These are phyloP conservation scores for Rosellinia necatrix DNA, from an alignment of 2,329 filamentous ascomycete genomes.

Conservation along the genomic window DNA sequence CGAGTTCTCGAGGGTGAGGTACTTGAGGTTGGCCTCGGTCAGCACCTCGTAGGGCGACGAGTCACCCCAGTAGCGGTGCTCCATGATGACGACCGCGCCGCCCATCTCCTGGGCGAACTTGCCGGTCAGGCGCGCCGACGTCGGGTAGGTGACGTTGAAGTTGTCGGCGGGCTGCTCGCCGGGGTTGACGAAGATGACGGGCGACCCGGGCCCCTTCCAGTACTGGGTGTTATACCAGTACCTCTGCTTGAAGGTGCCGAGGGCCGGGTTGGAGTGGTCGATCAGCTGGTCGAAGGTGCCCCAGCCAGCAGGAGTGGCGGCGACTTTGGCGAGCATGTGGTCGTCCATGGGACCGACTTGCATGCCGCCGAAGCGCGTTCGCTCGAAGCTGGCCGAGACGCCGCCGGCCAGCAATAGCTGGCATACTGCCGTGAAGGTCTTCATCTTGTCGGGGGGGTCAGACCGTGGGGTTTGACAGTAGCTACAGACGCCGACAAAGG, in stretches of 20 bases:
- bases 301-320: conserved; percentile 32
- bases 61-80: conserved; percentile 51
- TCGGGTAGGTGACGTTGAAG: conserved; percentile 48
- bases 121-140: conserved; percentile 46
- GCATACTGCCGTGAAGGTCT: conserved; percentile 29
- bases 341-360: conserved; percentile 37
- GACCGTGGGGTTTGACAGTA: conserved; percentile 11
- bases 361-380: conserved; percentile 34
- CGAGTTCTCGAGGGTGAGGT: conserved; percentile 48
- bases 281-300: conserved; percentile 48
- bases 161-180: conserved; percentile 44
- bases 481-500: conserved; percentile 19
- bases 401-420: conserved; percentile 39
- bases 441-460: conserved; percentile 35
- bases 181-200: conserved; percentile 48
- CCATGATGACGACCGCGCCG: conserved; percentile 47
- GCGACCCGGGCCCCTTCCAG: conserved; percentile 48
- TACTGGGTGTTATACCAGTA: conserved; percentile 48
- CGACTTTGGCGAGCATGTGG: conserved; percentile 20
- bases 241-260: conserved; percentile 48
- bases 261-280: conserved; percentile 46
- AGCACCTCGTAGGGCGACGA: conserved; percentile 45
- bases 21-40: conserved; percentile 45
- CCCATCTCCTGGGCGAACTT: conserved; percentile 46
- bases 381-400: conserved; percentile 35